Evolutionary conservation across 371 early-diverging fungal species (phyloP).

Genomic region (Pancytospora epiphaga): DNA sequence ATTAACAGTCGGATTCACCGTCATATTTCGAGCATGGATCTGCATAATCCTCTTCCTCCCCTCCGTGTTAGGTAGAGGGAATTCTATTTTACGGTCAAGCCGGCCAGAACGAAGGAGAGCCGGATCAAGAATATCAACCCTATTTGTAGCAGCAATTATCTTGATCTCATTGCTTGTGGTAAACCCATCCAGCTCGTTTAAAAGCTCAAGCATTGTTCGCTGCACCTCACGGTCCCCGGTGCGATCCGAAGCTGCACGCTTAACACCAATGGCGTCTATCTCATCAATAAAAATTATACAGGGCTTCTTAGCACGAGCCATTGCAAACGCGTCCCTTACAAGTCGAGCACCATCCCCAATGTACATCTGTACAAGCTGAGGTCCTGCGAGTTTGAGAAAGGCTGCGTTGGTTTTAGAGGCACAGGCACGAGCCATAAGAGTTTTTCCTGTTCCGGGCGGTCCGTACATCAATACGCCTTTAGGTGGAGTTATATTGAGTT

Average conservation of each 20-base stretch:
- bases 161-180: slow-evolving; percentile 86
- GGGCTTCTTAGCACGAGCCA: slow-evolving; percentile 94
- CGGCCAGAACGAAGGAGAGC: slow-evolving; percentile 95
- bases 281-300: slow-evolving; percentile 99
- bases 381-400: slow-evolving; percentile 87
- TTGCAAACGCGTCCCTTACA: slow-evolving; percentile 90
- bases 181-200: slow-evolving; percentile 98
- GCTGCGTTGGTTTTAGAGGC: slow-evolving; percentile 90
- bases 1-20: slow-evolving; percentile 81
- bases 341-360: slow-evolving; percentile 97
- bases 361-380: slow-evolving; percentile 96
- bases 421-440: slow-evolving; percentile 87
- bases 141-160: slow-evolving; percentile 99
- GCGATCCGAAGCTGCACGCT: slow-evolving; percentile 90
- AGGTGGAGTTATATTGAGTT: slow-evolving; percentile 87
- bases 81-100: slow-evolving; percentile 98
- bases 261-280: slow-evolving; percentile 96
- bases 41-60: slow-evolving; percentile 92
- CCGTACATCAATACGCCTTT: slow-evolving; percentile 96
- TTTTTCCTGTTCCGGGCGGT: slow-evolving; percentile 82
- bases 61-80: slow-evolving; percentile 92
- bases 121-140: slow-evolving; percentile 97
- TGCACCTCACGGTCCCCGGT: slow-evolving; percentile 98
- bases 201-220: slow-evolving; percentile 95
- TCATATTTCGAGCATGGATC: slow-evolving; percentile 98